These are phyloP conservation scores for Ustilago shanxiensis DNA, from an alignment of 1,284 basidiomycete species.

Conservation along the genomic window DNA sequence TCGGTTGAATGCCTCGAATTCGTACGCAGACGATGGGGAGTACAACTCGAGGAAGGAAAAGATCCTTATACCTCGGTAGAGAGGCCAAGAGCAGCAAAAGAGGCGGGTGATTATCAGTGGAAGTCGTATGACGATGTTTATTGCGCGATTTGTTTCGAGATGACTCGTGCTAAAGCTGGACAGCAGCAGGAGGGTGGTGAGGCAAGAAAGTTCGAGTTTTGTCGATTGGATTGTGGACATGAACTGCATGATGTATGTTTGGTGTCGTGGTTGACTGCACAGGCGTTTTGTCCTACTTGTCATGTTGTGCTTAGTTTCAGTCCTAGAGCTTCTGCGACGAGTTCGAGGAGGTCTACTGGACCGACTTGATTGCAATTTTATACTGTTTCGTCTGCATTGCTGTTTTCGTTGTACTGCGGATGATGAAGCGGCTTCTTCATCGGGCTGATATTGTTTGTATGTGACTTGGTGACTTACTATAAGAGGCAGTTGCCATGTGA, in stretches of 20 bases:
- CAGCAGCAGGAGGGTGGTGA: neutral
- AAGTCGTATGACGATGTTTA: constrained; percentile 49
- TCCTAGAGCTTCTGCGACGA: constrained; percentile 15
- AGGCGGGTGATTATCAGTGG: constrained; percentile 43
- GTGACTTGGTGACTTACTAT: constrained; percentile 16
- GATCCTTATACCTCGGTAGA: constrained; percentile 31
- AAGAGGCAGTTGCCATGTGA: constrained; percentile 41
- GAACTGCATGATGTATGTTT: constrained; percentile 57
- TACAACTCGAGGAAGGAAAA: constrained; percentile 18
- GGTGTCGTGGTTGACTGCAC: constrained; percentile 51
- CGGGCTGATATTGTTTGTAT: neutral
- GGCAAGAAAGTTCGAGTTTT: constrained; percentile 25
- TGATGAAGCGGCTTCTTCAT: constrained; percentile 16
- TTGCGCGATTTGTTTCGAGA: constrained; percentile 59
- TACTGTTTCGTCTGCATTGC: too few relatives aligned
- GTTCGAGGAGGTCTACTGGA: neutral
- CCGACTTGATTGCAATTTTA: constrained; percentile 13
- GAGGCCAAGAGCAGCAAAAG: constrained; percentile 33
- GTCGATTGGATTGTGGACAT: constrained; percentile 55
- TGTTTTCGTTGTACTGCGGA: neutral
- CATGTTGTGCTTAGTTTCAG: constrained; percentile 52
- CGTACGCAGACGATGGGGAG: constrained; percentile 53
- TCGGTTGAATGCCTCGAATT: constrained; percentile 59
- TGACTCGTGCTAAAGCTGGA: constrained; percentile 16
- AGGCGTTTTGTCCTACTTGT: constrained; percentile 59